phyloP scores from a whole-genome alignment of 495 filamentous ascomycete species.

The Parathielavia appendiculata region DNA sequence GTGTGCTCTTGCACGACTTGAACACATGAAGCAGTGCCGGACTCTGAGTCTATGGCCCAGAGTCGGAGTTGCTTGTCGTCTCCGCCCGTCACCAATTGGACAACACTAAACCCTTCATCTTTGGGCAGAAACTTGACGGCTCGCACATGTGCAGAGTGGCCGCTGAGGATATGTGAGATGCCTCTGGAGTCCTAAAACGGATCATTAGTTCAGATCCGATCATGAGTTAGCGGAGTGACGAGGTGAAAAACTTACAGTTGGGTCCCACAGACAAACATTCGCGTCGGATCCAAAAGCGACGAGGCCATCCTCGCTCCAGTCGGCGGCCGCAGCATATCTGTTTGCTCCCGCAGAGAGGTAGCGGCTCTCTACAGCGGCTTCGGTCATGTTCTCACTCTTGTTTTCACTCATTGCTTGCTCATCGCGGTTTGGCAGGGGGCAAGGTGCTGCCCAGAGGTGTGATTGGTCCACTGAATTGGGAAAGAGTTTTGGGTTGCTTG shows the following conservation, averaged over 20 bases:
- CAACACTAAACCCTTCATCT: slow-evolving; percentile 39
- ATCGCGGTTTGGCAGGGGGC: not conserved
- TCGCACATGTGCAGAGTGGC: slow-evolving; percentile 77
- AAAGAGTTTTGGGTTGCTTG: slow-evolving; percentile 3
- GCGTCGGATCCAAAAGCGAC: slow-evolving; percentile 86
- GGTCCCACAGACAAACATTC: slow-evolving; percentile 85
- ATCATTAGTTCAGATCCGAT: not conserved
- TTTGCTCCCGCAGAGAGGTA: slow-evolving; percentile 87
- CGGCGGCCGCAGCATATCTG: slow-evolving; percentile 79
- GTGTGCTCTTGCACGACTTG: slow-evolving; percentile 58
- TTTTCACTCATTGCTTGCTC: slow-evolving; percentile 10
- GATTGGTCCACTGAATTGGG: slow-evolving; percentile 5
- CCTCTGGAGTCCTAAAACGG: slow-evolving; percentile 51
- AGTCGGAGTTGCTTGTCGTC: slow-evolving; percentile 73
- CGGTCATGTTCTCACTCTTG: slow-evolving; percentile 19
- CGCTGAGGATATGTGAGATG: slow-evolving; percentile 64
- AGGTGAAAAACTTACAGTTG: slow-evolving; percentile 54
- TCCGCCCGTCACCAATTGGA: slow-evolving; percentile 70
- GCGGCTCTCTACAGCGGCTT: slow-evolving; percentile 32
- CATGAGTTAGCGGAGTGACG: not conserved
- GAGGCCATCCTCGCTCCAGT: slow-evolving; percentile 73
- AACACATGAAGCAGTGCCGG: slow-evolving; percentile 34
- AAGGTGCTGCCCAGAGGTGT: not conserved
- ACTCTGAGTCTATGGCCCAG: slow-evolving; percentile 51
- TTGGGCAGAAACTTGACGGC: slow-evolving; percentile 71